Base-by-base conservation (phyloP, 2,329 filamentous ascomycete species). In the Paecilomyces formosus region DNA sequence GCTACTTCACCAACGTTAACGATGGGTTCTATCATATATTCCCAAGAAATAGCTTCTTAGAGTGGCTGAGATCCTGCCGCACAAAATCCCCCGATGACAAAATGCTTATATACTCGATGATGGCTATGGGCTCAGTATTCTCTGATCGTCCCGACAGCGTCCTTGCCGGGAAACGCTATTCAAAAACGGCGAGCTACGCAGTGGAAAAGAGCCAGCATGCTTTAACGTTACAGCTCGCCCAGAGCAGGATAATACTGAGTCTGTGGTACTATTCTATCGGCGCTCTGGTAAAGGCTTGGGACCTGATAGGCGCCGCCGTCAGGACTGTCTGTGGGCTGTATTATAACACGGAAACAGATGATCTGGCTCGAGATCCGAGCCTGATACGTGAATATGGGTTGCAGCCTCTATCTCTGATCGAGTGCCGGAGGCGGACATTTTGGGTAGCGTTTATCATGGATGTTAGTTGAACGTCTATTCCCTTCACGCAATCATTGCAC, bases 401-500 rank as follows among this genome's bases (percentile, higher is more conserved):
- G 62, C 82, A 81, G 63, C 79, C 78, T 58, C 72, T 73, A 55
- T 83, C 82, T 30, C 82, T 86, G 63, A 80, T 82, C 24, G 88
- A 92, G 72, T 87, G 86, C 64, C 81, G 85, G 60, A 81, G 88
- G 62, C 80, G 88, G 58, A 90, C 87, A 0, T 87, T 90, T 66
- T 92, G 88, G 88, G 83, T 85, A 28, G 81, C 85, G 55, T 89
- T 87, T 64, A 75, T 90, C 64, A 81, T 89, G 70, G 88, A 91
- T 72, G 80, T 82, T 72, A 76, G 79, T 74, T 63, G 55, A 26
- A 28, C 52, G 6, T 55, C 22, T 15, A 18, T 53, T 26, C 15
- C 39, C 49, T 65, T 63, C 67, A 64, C 64, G 62, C 9, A 62
- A 62, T 61, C 60, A 39, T 50, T n/a, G 39, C 1, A 31, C 13